phyloP scores from a whole-genome alignment of 2,329 filamentous ascomycete genomes.

The Huntiella omanensis region DNA sequence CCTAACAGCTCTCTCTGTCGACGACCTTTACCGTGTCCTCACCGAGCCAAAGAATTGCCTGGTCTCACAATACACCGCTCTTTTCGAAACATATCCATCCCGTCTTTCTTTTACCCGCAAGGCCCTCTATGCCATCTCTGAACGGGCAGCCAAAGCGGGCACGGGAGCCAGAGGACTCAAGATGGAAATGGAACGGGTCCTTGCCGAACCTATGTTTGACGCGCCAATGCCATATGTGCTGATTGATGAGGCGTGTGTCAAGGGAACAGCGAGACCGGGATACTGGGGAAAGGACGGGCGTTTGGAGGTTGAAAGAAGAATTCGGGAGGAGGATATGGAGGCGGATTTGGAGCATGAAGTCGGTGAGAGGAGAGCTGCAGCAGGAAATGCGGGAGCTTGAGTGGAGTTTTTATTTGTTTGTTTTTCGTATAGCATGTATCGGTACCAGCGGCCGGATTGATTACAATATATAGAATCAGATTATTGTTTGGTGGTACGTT shows the following conservation, averaged over 20 bases:
- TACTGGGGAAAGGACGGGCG: slow-evolving; percentile 54
- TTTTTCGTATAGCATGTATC: neutral
- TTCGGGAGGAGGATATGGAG: slow-evolving; percentile 40
- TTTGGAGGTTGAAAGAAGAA: slow-evolving; percentile 47
- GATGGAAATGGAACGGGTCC: slow-evolving; percentile 61
- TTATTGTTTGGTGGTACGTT: too few relatives aligned
- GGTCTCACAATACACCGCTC: slow-evolving; percentile 69
- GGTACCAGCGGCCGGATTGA: too few relatives aligned
- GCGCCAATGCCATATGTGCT: slow-evolving; percentile 59
- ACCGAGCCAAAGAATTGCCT: slow-evolving; percentile 84
- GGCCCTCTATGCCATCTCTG: slow-evolving; percentile 65
- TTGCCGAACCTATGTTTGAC: slow-evolving; percentile 68
- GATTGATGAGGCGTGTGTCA: slow-evolving; percentile 51
- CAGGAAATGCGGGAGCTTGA: too few relatives aligned
- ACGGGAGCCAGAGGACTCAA: slow-evolving; percentile 68
- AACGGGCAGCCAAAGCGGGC: slow-evolving; percentile 35
- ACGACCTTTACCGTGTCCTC: slow-evolving; percentile 64
- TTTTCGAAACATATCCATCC: slow-evolving; percentile 65
- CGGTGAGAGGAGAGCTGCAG: too few relatives aligned
- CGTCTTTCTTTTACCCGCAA: slow-evolving; percentile 67
- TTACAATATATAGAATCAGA: too few relatives aligned
- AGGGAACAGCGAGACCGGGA: slow-evolving; percentile 36
- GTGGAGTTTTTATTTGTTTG: slow-evolving; percentile 1
- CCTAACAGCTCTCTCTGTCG: slow-evolving; percentile 51
- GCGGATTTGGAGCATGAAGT: too few relatives aligned